Conservation (phyloP, 768 basidiomycete species). For the Floccularia luteovirens region DNA sequence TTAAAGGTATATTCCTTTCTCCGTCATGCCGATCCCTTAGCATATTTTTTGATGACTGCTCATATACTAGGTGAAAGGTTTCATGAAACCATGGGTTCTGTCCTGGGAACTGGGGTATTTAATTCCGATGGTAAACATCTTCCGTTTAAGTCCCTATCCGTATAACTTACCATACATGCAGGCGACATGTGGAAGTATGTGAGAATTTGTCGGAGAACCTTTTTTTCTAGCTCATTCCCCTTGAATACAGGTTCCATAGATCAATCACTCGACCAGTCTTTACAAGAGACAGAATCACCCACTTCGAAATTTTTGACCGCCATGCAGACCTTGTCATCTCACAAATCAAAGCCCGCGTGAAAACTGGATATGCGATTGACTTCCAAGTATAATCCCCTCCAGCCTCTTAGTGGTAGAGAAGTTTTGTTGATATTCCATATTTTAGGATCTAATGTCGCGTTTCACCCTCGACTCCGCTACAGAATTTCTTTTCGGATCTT, state of each 20-base stretch:
- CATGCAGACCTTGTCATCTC: conserved; percentile 27
- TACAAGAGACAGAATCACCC: conserved; percentile 23
- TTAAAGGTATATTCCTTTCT: conserved; percentile 34
- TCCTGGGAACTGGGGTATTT: conserved; percentile 37
- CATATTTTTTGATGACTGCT: neutral
- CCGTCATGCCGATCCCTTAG: neutral
- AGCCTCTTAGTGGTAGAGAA: too few species aligned
- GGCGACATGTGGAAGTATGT: conserved; percentile 44
- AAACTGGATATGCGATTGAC: conserved; percentile 25
- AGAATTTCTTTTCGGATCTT: too few species aligned
- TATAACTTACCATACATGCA: conserved; percentile 6
- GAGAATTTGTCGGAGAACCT: conserved; percentile 6
- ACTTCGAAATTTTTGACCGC: conserved; percentile 32
- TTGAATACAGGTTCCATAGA: conserved; percentile 34
- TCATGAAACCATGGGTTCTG: conserved; percentile 5
- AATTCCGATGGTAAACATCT: conserved; percentile 36
- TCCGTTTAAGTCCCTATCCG: neutral
- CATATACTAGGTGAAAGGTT: conserved; percentile 6
- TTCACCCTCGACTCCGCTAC: conserved; percentile 48
- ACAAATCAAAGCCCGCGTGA: conserved; percentile 20
- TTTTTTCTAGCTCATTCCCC: neutral
- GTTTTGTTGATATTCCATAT: too few species aligned
- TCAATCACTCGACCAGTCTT: conserved; percentile 47
- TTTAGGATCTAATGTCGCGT: conserved; percentile 34
- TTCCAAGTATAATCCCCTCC: too few species aligned